phyloP scores from a whole-genome alignment of 148 eudicot genomes.

The Fagopyrum tataricum region DNA sequence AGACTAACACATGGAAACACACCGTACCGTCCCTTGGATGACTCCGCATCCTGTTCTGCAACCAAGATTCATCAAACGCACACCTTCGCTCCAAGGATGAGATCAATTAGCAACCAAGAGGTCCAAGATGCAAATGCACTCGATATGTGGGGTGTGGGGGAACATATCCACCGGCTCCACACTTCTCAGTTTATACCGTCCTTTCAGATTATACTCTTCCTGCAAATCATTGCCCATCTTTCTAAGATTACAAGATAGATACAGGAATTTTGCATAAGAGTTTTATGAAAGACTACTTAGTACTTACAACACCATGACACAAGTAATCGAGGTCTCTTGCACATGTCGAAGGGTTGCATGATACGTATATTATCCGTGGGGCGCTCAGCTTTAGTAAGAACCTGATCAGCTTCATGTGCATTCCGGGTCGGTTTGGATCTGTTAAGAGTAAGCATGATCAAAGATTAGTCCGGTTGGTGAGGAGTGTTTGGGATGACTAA shows the following conservation, averaged over 20 bases:
- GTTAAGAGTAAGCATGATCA: constrained; percentile 17
- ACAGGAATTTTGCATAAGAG: not conserved
- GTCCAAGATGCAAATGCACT: constrained; percentile 90
- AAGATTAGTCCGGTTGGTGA: not conserved
- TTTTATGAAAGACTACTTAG: not conserved
- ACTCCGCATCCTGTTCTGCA: not conserved
- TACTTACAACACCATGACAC: constrained; percentile 81
- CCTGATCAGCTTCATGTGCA: constrained; percentile 91
- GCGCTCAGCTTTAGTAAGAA: constrained; percentile 70
- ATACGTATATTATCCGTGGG: constrained; percentile 67
- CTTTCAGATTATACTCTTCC: constrained; percentile 63
- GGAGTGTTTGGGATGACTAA: not conserved
- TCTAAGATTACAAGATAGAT: not conserved
- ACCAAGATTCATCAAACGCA: not conserved
- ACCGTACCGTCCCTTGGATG: not conserved
- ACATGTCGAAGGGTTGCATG: constrained; percentile 97
- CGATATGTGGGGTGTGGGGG: constrained; percentile 98
- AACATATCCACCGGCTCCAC: constrained; percentile 96
- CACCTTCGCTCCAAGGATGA: not conserved
- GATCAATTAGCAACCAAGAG: constrained; percentile 19
- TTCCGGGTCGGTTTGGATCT: constrained; percentile 99
- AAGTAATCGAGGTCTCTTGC: constrained; percentile 97
- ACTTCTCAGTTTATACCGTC: constrained; percentile 65
- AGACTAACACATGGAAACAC: not conserved
- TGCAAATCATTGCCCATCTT: constrained; percentile 21